phyloP scores from a whole-genome alignment of 2,329 filamentous ascomycete genomes.

The Diatrype stigma region DNA sequence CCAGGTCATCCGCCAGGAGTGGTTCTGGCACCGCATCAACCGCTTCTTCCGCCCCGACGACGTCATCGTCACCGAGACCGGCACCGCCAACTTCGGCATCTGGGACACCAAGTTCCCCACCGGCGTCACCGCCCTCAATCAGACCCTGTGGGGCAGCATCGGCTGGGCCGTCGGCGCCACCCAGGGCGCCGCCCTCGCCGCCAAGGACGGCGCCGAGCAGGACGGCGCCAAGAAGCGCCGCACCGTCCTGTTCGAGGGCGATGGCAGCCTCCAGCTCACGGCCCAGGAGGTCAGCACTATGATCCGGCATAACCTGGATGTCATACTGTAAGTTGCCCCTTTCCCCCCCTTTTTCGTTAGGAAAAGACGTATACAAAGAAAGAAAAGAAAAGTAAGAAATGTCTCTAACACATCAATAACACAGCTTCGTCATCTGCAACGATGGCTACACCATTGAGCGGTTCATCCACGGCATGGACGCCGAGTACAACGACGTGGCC shows the following conservation, averaged over 20 bases:
- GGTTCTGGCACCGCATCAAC: conserved; percentile 74
- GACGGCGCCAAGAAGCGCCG: conserved; percentile 37
- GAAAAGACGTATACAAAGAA: neutral
- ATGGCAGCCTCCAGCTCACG: conserved; percentile 82
- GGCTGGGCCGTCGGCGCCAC: conserved; percentile 57
- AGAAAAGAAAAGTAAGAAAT: neutral
- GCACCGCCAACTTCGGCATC: conserved; percentile 83
- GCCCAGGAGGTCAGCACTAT: conserved; percentile 82
- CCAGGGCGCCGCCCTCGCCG: conserved; percentile 67
- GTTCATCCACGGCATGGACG: conserved; percentile 79
- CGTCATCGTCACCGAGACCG: conserved; percentile 81
- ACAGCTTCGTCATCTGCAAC: conserved; percentile 79
- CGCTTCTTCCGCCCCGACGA: conserved; percentile 69
- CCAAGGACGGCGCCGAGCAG: conserved; percentile 56
- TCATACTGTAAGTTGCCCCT: conserved; percentile 63
- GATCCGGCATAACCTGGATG: conserved; percentile 67
- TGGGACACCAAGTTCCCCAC: conserved; percentile 78
- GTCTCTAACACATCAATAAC: conserved; percentile 13
- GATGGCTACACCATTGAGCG: conserved; percentile 88
- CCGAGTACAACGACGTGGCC: conserved; percentile 74
- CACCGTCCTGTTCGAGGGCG: conserved; percentile 83
- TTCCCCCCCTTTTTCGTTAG: neutral
- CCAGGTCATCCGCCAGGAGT: conserved; percentile 60
- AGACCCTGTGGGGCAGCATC: conserved; percentile 69
- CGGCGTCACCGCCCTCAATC: conserved; percentile 74